Evolutionary conservation across 2,329 filamentous ascomycete genomes (phyloP).

Genomic region (Fusarium miscanthi): DNA sequence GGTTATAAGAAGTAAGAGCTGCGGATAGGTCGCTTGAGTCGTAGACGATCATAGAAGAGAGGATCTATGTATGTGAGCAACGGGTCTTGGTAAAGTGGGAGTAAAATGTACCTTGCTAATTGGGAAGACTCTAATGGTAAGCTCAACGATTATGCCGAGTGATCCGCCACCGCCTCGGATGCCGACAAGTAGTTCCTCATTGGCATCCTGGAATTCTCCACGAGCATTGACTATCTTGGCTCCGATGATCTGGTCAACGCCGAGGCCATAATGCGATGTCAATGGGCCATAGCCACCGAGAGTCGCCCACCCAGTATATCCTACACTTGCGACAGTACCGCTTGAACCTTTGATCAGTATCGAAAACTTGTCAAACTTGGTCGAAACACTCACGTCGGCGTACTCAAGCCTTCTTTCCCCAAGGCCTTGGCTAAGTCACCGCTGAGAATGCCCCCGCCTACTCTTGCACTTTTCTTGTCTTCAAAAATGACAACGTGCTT

Average conservation of each 20-base stretch:
- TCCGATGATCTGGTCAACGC: conserved; percentile 20
- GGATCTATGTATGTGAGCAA: neutral
- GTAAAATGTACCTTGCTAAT: neutral
- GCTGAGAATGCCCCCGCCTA: conserved; percentile 11
- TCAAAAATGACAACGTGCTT: neutral
- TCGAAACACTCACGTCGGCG: neutral
- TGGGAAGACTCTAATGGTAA: conserved; percentile 4
- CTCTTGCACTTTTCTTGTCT: neutral
- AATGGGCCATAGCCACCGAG: conserved; percentile 19
- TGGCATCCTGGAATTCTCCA: conserved; percentile 1
- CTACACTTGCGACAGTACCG: neutral
- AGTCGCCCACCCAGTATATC: conserved; percentile 26
- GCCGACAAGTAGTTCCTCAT: conserved; percentile 1
- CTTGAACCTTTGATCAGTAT: accelerated
- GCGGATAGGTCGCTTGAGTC: neutral
- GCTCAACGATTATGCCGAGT: conserved; percentile 6
- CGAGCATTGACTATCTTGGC: neutral
- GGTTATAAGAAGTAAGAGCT: neutral
- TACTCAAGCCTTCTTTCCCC: neutral
- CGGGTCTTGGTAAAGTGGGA: accelerated
- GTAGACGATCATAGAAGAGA: neutral
- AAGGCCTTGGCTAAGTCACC: neutral
- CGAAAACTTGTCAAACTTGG: accelerated
- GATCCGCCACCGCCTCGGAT: conserved; percentile 19
- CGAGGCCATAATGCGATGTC: neutral